Percentiles rank a stretch among this genome's conserved stretches.
These are phyloP conservation scores for Funneliformis geosporum DNA, from an alignment of 192 early-diverging fungal species.

Conservation along the genomic window DNA sequence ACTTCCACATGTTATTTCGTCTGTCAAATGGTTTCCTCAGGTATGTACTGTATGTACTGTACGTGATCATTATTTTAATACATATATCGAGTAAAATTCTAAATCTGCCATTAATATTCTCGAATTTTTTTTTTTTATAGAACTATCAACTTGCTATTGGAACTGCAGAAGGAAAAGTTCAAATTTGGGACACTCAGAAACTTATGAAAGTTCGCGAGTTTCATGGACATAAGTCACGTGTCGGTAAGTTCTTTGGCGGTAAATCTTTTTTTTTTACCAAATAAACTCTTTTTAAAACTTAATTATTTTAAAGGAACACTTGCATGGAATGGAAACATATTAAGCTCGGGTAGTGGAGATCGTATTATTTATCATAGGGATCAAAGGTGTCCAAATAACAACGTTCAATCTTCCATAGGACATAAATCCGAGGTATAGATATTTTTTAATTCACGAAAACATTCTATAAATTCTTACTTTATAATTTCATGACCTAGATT, in stretches of 20 bases:
- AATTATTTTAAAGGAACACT: slow-evolving; percentile 39
- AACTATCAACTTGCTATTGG: slow-evolving; percentile 71
- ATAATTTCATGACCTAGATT: slow-evolving; percentile 45
- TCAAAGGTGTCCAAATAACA: slow-evolving; percentile 52
- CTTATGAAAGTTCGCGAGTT: slow-evolving; percentile 45
- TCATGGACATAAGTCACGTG: slow-evolving; percentile 51
- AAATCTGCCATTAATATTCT: neutral
- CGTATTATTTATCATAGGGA: slow-evolving; percentile 71
- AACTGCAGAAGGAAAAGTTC: slow-evolving; percentile 63
- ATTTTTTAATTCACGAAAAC: neutral
- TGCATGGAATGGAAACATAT: slow-evolving; percentile 63
- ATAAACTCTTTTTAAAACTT: neutral
- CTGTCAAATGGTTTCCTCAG: slow-evolving; percentile 73
- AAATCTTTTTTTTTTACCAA: neutral
- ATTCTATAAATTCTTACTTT: neutral
- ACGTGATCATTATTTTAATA: too few species aligned
- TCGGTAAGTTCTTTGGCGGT: slow-evolving; percentile 49
- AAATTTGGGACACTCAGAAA: slow-evolving; percentile 69
- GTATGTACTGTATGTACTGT: slow-evolving; percentile 37
- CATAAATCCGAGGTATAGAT: slow-evolving; percentile 61
- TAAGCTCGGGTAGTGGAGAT: slow-evolving; percentile 80
- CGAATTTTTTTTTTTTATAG: slow-evolving; percentile 19
- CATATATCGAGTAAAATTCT: neutral
- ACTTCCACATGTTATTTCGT: slow-evolving; percentile 65
- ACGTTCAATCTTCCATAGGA: slow-evolving; percentile 43